Evolutionary conservation across 345 rosid genomes (phyloP).

Genomic region (Brassica juncea): DNA sequence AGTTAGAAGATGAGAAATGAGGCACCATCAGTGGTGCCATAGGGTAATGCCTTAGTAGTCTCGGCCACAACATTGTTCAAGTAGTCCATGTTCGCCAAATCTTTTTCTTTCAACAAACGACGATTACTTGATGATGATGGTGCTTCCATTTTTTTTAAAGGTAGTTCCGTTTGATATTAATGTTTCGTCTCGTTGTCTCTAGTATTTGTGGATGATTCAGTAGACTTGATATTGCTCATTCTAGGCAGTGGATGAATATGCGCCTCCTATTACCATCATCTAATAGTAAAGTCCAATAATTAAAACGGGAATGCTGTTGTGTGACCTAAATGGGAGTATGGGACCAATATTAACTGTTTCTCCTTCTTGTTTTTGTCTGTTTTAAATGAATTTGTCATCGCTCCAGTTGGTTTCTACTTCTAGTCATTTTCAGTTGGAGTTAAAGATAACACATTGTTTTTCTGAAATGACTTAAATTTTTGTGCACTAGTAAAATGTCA

Average conservation of each 20-base stretch:
- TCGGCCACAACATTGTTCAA: constrained; percentile 41
- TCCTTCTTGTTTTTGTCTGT: neutral
- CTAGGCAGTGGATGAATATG: constrained; percentile 25
- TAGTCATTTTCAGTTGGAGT: neutral
- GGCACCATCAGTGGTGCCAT: constrained; percentile 37
- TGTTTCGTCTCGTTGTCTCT: constrained; percentile 22
- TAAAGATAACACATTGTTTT: neutral
- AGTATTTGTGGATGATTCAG: constrained; percentile 34
- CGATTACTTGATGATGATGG: neutral
- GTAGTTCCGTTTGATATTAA: constrained; percentile 13
- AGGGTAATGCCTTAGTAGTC: constrained; percentile 30
- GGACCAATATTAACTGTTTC: neutral
- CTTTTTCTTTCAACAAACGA: too few species aligned
- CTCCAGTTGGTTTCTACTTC: neutral
- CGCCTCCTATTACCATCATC: constrained; percentile 47
- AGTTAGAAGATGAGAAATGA: constrained; percentile 47
- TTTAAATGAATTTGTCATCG: neutral
- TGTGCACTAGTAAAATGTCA: too few species aligned
- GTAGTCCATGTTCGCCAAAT: neutral
- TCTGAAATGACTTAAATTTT: too few species aligned
- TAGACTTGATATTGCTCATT: constrained; percentile 38
- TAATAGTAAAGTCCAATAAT: constrained; percentile 1
- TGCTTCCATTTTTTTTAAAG: neutral
- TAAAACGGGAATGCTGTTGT: neutral
- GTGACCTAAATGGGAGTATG: neutral